Conservation (phyloP, 805 yeast species). For the Myxozyma vanderwaltii region DNA sequence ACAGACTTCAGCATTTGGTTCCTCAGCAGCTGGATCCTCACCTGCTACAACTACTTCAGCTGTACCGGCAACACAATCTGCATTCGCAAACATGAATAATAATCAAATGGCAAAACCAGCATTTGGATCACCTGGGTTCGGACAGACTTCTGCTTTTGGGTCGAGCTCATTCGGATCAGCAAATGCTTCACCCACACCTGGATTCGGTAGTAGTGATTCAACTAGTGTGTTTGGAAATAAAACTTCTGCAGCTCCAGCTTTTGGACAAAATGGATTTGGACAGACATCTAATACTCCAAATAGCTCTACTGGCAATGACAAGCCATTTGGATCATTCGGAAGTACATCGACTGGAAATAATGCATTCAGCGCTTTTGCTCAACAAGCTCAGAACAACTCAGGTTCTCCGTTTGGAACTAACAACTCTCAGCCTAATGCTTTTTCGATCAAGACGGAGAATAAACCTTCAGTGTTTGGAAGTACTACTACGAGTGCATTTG, state of each 20-base stretch:
- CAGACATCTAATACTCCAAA: background rate
- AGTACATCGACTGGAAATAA: background rate
- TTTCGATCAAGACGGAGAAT: background rate
- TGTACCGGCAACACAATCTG: background rate
- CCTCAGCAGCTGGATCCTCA: background rate
- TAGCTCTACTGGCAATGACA: background rate
- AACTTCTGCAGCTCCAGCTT: background rate
- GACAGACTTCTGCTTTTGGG: slow-evolving; percentile 10
- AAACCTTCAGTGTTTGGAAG: background rate
- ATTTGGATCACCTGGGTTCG: slow-evolving; percentile 19
- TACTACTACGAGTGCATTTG: background rate
- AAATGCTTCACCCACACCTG: slow-evolving; percentile 3
- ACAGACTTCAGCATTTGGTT: slow-evolving; percentile 11
- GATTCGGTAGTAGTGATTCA: background rate
- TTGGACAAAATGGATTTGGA: slow-evolving; percentile 10
- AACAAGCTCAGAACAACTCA: background rate
- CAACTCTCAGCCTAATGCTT: background rate
- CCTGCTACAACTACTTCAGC: background rate
- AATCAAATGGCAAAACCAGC: slow-evolving; percentile 3
- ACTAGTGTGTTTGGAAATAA: slow-evolving; percentile 1
- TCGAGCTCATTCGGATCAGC: background rate
- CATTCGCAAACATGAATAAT: background rate
- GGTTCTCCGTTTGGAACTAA: background rate
- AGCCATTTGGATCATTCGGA: slow-evolving; percentile 5
- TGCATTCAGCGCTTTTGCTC: slow-evolving; percentile 9